These are phyloP conservation scores for Neonectria hederae DNA, from an alignment of 2,329 filamentous ascomycete genomes.

Conservation along the genomic window DNA sequence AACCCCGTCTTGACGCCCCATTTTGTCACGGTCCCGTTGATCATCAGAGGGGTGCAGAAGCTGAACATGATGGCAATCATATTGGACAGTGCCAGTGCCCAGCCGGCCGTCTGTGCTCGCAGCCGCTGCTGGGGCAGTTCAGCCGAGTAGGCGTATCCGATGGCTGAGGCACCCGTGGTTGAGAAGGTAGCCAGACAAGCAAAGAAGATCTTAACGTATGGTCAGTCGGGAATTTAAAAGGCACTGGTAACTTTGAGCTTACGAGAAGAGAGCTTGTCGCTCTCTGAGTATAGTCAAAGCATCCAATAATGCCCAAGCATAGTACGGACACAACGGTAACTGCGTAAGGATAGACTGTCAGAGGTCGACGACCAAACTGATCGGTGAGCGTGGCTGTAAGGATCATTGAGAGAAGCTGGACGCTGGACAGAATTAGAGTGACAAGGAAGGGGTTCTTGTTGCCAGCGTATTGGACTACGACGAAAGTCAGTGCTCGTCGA, in stretches of 20 bases:
- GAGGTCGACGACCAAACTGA: conserved; percentile 21
- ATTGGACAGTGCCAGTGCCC: conserved; percentile 49
- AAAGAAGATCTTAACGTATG: conserved; percentile 19
- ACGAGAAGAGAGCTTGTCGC: conserved; percentile 26
- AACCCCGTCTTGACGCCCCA: conserved; percentile 58
- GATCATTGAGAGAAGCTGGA: conserved; percentile 29
- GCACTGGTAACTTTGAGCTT: not conserved
- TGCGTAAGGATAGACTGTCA: conserved; percentile 23
- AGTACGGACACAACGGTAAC: conserved; percentile 25
- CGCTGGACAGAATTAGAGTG: conserved; percentile 18
- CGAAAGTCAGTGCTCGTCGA: not conserved
- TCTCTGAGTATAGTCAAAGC: conserved; percentile 28
- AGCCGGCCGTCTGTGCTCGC: conserved; percentile 22
- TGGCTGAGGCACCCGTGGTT: conserved; percentile 24
- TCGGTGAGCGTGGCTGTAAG: conserved; percentile 23
- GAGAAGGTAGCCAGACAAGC: conserved; percentile 29
- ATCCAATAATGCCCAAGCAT: conserved; percentile 27
- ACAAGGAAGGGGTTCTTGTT: conserved; percentile 31
- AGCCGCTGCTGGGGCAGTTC: conserved; percentile 26
- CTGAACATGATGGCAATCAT: conserved; percentile 55
- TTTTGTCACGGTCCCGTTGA: conserved; percentile 46
- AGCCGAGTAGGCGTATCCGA: conserved; percentile 26
- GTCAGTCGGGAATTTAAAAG: not conserved
- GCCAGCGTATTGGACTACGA: conserved; percentile 26
- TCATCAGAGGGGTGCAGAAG: conserved; percentile 57